A percentile compares a stretch with the other conserved stretches of the same genome.
Conservation (phyloP, 352 stramenopile species). For the Pythium inflatum region DNA sequence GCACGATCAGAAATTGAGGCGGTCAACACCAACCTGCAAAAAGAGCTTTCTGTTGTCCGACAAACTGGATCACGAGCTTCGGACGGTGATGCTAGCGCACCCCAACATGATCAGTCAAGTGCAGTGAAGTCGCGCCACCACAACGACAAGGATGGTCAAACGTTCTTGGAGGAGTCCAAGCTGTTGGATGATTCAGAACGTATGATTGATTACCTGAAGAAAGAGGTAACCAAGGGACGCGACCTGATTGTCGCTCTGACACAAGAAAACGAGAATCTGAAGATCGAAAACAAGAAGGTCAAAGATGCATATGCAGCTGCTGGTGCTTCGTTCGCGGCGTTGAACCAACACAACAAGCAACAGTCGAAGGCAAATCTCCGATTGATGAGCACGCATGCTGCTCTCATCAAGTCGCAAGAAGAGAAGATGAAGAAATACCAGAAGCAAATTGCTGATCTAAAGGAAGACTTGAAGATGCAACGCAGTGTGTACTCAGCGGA, state of each 20-base stretch:
- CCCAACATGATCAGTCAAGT: slow-evolving; percentile 25
- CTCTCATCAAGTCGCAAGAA: slow-evolving; percentile 86
- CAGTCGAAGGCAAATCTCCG: slow-evolving; percentile 92
- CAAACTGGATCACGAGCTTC: slow-evolving; percentile 52
- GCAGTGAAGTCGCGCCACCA: slow-evolving; percentile 30
- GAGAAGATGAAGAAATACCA: slow-evolving; percentile 92
- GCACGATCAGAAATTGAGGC: slow-evolving; percentile 71
- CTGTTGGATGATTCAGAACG: slow-evolving; percentile 81
- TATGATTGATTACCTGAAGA: slow-evolving; percentile 85
- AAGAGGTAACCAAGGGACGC: slow-evolving; percentile 77
- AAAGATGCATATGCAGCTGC: slow-evolving; percentile 93
- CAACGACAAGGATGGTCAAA: slow-evolving; percentile 39
- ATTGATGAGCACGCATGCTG: slow-evolving; percentile 86
- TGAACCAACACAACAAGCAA: slow-evolving; percentile 95
- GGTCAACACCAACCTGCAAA: slow-evolving; percentile 74
- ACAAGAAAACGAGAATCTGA: slow-evolving; percentile 83
- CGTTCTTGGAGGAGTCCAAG: slow-evolving; percentile 56
- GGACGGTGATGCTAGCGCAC: slow-evolving; percentile 48
- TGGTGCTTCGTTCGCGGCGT: slow-evolving; percentile 89
- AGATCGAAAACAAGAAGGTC: slow-evolving; percentile 88
- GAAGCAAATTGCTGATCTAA: slow-evolving; percentile 80
- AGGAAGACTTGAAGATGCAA: slow-evolving; percentile 83
- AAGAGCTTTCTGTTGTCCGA: slow-evolving; percentile 65
- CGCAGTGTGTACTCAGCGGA: slow-evolving; percentile 79
- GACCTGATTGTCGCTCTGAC: slow-evolving; percentile 67